phyloP scores from a whole-genome alignment of 129 eudicot species.

The Tanacetum coccineum region DNA sequence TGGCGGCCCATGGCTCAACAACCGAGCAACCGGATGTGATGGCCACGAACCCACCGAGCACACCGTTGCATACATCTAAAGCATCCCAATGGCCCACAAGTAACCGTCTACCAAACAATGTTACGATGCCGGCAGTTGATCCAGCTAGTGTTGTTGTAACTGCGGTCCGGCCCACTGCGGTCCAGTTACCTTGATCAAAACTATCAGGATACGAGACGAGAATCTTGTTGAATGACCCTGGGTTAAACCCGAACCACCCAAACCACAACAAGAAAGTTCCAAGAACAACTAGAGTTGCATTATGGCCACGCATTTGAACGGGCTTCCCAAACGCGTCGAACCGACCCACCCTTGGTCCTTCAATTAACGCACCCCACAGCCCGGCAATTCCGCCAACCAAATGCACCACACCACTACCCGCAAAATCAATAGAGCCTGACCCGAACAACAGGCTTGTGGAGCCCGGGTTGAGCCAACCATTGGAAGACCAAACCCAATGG shows the following conservation, averaged over 20 bases:
- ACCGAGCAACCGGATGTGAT: slow-evolving; percentile 70
- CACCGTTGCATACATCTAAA: slow-evolving; percentile 60
- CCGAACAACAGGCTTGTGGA: slow-evolving; percentile 39
- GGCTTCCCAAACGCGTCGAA: slow-evolving; percentile 66
- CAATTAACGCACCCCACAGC: slow-evolving; percentile 57
- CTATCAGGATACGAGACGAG: slow-evolving; percentile 48
- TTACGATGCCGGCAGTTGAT: slow-evolving; percentile 55
- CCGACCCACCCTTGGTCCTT: slow-evolving; percentile 69
- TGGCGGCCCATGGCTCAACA: slow-evolving; percentile 77
- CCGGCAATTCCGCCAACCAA: slow-evolving; percentile 71
- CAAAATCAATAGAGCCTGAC: slow-evolving; percentile 63
- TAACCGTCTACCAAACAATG: slow-evolving; percentile 51
- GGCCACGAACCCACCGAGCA: slow-evolving; percentile 64
- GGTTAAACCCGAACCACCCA: slow-evolving; percentile 74
- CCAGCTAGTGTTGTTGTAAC: slow-evolving; percentile 65
- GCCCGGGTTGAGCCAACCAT: slow-evolving; percentile 54
- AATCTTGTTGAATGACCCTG: slow-evolving; percentile 55
- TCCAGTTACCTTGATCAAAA: slow-evolving; percentile 58
- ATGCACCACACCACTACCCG: slow-evolving; percentile 74
- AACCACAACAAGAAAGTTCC: slow-evolving; percentile 66
- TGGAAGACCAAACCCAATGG: slow-evolving; percentile 66
- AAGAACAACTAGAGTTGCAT: slow-evolving; percentile 56
- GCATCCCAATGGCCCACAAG: slow-evolving; percentile 72
- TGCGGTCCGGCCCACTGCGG: slow-evolving; percentile 55
- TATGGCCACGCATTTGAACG: slow-evolving; percentile 61